Conservation (phyloP, 2,329 filamentous ascomycete genomes). For the Diaporthe humulicola region DNA sequence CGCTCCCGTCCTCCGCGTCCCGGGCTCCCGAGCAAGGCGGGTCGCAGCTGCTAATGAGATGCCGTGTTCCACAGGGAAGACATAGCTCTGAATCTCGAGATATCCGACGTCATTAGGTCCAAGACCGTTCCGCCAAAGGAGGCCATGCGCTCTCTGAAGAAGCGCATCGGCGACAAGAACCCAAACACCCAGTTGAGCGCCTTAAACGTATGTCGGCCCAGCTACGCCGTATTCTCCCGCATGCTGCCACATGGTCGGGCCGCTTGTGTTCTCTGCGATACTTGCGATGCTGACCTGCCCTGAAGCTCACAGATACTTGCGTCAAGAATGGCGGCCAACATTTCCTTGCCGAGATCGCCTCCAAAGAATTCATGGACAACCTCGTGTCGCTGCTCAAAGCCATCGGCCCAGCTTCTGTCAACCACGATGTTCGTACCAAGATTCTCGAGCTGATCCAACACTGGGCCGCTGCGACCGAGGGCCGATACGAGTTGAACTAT, state of each 20-base stretch:
- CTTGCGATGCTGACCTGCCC: conserved; percentile 1
- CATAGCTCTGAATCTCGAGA: conserved; percentile 96
- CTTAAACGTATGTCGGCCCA: conserved; percentile 76
- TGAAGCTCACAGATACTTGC: conserved; percentile 92
- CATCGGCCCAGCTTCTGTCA: conserved; percentile 79
- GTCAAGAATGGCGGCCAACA: conserved; percentile 98
- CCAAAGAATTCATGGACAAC: conserved; percentile 98
- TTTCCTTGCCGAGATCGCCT: conserved; percentile 95
- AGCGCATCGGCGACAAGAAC: conserved; percentile 95
- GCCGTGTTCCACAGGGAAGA: conserved; percentile 76
- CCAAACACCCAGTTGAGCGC: conserved; percentile 96
- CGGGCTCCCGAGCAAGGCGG: not conserved
- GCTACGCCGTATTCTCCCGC: not conserved
- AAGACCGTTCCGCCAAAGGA: conserved; percentile 98
- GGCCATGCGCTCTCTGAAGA: conserved; percentile 96
- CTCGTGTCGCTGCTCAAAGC: conserved; percentile 90
- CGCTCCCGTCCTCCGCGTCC: conserved; percentile 3
- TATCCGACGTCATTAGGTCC: conserved; percentile 96
- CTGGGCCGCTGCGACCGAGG: conserved; percentile 92
- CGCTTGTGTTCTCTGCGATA: not conserved
- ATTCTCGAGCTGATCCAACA: conserved; percentile 94
- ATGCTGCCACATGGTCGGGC: not conserved
- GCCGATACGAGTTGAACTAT: conserved; percentile 85
- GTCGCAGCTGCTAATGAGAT: conserved; percentile 37
- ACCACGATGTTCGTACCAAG: conserved; percentile 87